Conservation (phyloP, 2,329 filamentous ascomycete genomes). For the Cladobotryum mycophilum region DNA sequence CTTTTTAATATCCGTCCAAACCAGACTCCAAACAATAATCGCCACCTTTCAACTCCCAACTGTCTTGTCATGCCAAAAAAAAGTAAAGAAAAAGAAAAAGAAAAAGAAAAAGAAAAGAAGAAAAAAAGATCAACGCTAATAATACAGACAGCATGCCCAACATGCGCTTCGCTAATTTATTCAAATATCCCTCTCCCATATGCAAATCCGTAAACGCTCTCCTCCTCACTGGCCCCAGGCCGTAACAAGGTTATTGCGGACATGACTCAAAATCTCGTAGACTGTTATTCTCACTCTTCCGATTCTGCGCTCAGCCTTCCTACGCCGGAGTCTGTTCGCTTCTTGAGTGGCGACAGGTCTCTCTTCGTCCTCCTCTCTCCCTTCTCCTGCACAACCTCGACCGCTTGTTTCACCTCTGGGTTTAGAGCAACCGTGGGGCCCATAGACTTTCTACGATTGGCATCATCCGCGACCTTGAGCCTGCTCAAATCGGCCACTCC, state of each 20-base stretch:
- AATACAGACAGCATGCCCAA: not conserved
- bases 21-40: not conserved
- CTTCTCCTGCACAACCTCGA: not conserved
- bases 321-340: constrained; percentile 29
- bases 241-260: too few relatives aligned
- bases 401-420: not conserved
- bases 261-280: not conserved
- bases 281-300: constrained; percentile 11
- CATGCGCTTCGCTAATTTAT: too few relatives aligned
- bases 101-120: not conserved
- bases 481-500: constrained; percentile 22
- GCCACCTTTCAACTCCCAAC: not conserved
- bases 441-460: constrained; percentile 25
- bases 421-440: constrained; percentile 18
- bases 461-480: constrained; percentile 20
- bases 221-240: not conserved
- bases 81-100: not conserved
- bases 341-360: constrained; percentile 19
- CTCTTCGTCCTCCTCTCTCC: constrained; percentile 4
- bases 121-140: not conserved
- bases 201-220: not conserved
- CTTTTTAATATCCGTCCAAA: too few relatives aligned
- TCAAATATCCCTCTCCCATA: not conserved
- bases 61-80: constrained; percentile 6
- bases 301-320: constrained; percentile 26